Conservation (phyloP, 192 early-diverging fungal species). For the Backusella tarrabulga region DNA sequence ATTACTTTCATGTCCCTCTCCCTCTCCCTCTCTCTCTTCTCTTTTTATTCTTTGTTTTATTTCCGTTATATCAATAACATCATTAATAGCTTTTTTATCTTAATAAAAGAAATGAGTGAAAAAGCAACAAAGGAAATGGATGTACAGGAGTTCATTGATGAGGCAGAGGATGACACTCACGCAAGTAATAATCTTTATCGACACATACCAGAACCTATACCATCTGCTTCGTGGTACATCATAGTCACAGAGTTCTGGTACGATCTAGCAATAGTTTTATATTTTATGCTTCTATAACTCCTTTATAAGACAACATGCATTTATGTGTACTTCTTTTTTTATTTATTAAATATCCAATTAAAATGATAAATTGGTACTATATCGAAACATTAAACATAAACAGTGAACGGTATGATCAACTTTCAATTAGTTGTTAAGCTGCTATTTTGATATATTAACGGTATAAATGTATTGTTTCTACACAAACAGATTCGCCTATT, state of each 20-base stretch:
- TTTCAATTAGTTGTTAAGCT: too few species aligned
- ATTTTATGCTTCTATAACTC: not conserved
- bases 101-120: conserved; percentile 7
- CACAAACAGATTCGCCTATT: conserved; percentile 51
- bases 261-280: not conserved
- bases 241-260: conserved; percentile 62
- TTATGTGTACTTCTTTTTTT: not conserved
- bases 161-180: not conserved
- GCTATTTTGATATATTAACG: not conserved
- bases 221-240: conserved; percentile 51
- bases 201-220: conserved; percentile 49
- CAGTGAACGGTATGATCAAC: conserved; percentile 16
- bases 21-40: not conserved
- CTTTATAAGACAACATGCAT: not conserved
- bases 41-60: not conserved
- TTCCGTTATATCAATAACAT: not conserved
- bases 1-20: not conserved
- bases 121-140: not conserved
- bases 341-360: not conserved
- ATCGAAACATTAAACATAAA: not conserved
- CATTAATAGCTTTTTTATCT: not conserved
- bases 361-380: not conserved
- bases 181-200: not conserved
- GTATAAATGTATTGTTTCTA: not conserved
- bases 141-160: not conserved